Evolutionary conservation across 164 flowering plant species (phyloP).

Genomic region (Vitis amurensis): DNA sequence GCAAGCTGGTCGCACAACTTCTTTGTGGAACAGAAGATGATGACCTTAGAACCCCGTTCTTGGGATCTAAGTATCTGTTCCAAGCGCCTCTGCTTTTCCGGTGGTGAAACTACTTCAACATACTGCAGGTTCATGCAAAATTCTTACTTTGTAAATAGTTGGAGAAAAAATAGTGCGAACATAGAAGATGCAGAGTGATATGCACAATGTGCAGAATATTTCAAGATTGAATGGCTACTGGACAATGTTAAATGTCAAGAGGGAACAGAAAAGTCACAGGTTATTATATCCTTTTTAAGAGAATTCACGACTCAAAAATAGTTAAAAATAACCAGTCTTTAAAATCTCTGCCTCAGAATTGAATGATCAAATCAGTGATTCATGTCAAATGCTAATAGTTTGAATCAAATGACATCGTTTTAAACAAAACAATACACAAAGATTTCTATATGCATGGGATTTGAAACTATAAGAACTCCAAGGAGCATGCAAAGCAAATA

Average conservation of each 20-base stretch:
- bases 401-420: neutral
- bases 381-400: neutral
- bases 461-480: too few species aligned
- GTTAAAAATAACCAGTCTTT: neutral
- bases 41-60: constrained; percentile 81
- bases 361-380: neutral
- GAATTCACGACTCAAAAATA: neutral
- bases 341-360: too few species aligned
- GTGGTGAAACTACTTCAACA: constrained; percentile 86
- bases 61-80: constrained; percentile 86
- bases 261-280: too few species aligned
- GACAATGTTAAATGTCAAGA: too few species aligned
- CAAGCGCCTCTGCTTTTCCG: constrained; percentile 83
- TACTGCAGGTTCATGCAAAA: constrained; percentile 39
- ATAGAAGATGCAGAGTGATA: neutral
- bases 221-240: too few species aligned
- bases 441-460: too few species aligned
- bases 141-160: too few species aligned
- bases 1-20: constrained; percentile 87
- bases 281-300: too few species aligned
- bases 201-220: neutral
- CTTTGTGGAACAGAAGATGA: constrained; percentile 87
- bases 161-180: neutral
- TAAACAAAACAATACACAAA: too few species aligned
- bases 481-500: too few species aligned